Conservation (phyloP, 352 stramenopile genomes). For the Phytophthora sansomeana region DNA sequence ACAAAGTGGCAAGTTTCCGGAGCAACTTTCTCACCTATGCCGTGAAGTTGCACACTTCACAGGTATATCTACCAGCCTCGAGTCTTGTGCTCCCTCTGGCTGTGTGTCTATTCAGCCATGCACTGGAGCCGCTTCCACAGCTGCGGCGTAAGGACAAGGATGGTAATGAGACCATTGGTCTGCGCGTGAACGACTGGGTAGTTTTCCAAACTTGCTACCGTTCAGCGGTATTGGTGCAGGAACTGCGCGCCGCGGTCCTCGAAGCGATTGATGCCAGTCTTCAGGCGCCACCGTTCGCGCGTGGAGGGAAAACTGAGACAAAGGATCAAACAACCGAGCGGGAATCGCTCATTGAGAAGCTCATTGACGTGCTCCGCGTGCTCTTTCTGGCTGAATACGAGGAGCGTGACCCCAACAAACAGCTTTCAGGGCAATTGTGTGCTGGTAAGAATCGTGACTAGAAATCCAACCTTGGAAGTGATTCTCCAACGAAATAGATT, state of each 20-base stretch:
- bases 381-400: conserved; percentile 63
- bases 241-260: conserved; percentile 43
- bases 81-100: conserved; percentile 69
- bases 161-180: conserved; percentile 44
- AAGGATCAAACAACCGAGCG: conserved; percentile 22
- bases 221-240: conserved; percentile 60
- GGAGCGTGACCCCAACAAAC: conserved; percentile 53
- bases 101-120: conserved; percentile 77
- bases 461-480: conserved; percentile 6
- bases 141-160: conserved; percentile 44
- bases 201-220: conserved; percentile 64
- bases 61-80: conserved; percentile 79
- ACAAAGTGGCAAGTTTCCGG: conserved; percentile 57
- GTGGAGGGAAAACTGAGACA: conserved; percentile 11
- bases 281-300: conserved; percentile 41
- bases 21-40: conserved; percentile 81
- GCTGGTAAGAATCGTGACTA: conserved; percentile 20
- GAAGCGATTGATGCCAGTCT: conserved; percentile 50
- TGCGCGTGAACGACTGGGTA: conserved; percentile 82
- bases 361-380: conserved; percentile 44
- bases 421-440: conserved; percentile 51
- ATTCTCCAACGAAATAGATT: conserved; percentile 8
- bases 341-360: conserved; percentile 33
- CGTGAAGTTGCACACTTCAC: conserved; percentile 86
- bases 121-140: conserved; percentile 64